These are phyloP conservation scores for Naganishia vaughanmartiniae DNA, from an alignment of 768 basidiomycete species.

Conservation along the genomic window DNA sequence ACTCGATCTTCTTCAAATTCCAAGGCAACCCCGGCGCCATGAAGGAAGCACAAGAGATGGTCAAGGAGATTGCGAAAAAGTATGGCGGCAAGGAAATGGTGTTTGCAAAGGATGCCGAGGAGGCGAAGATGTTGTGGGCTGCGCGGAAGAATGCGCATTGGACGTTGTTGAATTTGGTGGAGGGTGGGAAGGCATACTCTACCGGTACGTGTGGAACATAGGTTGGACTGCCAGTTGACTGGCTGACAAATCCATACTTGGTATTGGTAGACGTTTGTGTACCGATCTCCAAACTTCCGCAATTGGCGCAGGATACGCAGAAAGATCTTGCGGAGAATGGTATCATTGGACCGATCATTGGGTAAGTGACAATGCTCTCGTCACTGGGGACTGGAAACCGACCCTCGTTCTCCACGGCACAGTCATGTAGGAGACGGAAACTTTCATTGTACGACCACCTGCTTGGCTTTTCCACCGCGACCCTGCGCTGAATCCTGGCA, in stretches of 20 bases:
- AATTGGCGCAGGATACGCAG: conserved; percentile 65
- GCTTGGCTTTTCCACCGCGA: background rate
- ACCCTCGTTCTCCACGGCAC: background rate
- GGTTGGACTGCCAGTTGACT: conserved; percentile 48
- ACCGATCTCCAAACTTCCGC: conserved; percentile 53
- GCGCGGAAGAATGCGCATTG: conserved; percentile 80
- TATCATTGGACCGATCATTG: conserved; percentile 57
- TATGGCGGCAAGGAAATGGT: conserved; percentile 69
- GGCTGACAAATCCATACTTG: conserved; percentile 54
- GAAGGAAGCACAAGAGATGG: conserved; percentile 60
- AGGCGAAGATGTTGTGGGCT: conserved; percentile 76
- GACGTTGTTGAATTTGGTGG: conserved; percentile 65
- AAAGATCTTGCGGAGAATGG: conserved; percentile 62
- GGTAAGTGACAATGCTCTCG: conserved; percentile 33
- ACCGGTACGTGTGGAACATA: conserved; percentile 61
- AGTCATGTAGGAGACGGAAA: conserved; percentile 54
- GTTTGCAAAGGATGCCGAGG: conserved; percentile 70
- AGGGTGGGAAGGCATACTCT: conserved; percentile 71
- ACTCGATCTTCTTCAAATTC: conserved; percentile 87
- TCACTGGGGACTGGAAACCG: background rate
- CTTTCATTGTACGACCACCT: conserved; percentile 42
- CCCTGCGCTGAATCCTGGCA: no score
- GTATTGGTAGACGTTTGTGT: conserved; percentile 57
- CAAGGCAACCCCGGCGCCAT: conserved; percentile 67
- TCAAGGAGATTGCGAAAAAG: conserved; percentile 64